Evolutionary conservation across 148 eudicot species (phyloP), one percentile per base, ranked within the genome.

Genomic region (Amaranthus cruentus): DNA sequence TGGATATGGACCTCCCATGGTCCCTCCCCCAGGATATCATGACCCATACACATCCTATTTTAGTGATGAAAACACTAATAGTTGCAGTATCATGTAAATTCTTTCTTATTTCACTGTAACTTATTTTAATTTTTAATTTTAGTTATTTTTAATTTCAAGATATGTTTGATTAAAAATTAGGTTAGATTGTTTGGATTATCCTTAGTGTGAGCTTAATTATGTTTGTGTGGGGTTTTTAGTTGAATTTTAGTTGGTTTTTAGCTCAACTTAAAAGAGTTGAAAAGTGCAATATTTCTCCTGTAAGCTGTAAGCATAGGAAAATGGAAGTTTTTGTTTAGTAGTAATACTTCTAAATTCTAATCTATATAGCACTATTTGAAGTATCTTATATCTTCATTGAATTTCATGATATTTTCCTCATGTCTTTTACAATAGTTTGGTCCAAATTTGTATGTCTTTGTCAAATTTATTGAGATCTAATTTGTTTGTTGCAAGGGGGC

Each of bases 11-110:
- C 89, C 88, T 4, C 44, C 75, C 73, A 78, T 75, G 38, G 79
- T 85, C 18, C 93, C 87, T 69, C 81, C 81, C 0, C 87, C 88
- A 55, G 85, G 84, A 14, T 82, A 59, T 4, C 75, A 71, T 38
- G 98, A 90, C 59, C 82, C 84, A n/a, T 79, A 73, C 67, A 86
- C 96, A 10, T 88, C 90, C 68, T 74, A 84, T 28, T 93, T 93
- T 78, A 93, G 88, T 80, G 98, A 93, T 76, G 98, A 93, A 75
- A 93, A 93, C 76, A 85, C 98, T 4, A 66, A 67, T 42, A 87
- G 98, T 76, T 93, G 98, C 72, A 87, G 86, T 75, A 83, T 93
- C 6, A 93, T 93, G 96, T 93, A 84, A 85, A 77, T 67, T 42
- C 68, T 47, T 7, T 60, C 66, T 43, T 28, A 28, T 28, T 28